Evolutionary conservation across 441 rosid species (phyloP).

Genomic region (Pelargonium australe): DNA sequence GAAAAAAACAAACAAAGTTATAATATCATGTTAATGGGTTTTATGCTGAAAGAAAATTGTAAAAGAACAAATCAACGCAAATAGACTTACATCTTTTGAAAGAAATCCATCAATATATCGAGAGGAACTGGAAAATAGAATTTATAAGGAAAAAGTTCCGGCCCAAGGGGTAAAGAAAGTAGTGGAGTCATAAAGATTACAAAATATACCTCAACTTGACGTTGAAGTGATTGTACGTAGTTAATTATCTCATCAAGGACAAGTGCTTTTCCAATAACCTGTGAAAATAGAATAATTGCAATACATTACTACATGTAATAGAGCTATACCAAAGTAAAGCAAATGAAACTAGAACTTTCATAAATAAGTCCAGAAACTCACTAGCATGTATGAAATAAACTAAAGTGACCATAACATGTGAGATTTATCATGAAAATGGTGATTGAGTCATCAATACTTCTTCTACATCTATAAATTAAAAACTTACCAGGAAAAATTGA

Average conservation of each 20-base stretch:
- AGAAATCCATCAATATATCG: constrained; percentile 50
- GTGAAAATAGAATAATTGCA: constrained; percentile 6
- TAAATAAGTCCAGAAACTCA: neutral
- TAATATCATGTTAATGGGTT: constrained; percentile 5
- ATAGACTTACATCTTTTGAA: constrained; percentile 47
- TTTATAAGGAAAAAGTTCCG: constrained; percentile 7
- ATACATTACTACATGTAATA: neutral
- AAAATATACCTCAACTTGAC: constrained; percentile 54
- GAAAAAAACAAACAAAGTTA: neutral
- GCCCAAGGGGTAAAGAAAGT: neutral
- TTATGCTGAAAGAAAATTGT: neutral
- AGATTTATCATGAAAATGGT: no score
- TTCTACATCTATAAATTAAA: no score
- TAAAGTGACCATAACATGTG: neutral
- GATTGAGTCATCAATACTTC: no score
- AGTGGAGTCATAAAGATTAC: neutral
- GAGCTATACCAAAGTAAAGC: no score
- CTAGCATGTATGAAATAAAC: neutral
- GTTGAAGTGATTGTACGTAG: constrained; percentile 60
- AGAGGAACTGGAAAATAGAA: constrained; percentile 43
- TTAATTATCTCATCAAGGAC: constrained; percentile 76
- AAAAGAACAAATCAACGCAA: neutral
- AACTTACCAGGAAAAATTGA: no score
- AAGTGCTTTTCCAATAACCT: constrained; percentile 71
- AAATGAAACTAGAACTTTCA: neutral